Conservation (phyloP, 441 rosid species). For the Erodium moschatum region DNA sequence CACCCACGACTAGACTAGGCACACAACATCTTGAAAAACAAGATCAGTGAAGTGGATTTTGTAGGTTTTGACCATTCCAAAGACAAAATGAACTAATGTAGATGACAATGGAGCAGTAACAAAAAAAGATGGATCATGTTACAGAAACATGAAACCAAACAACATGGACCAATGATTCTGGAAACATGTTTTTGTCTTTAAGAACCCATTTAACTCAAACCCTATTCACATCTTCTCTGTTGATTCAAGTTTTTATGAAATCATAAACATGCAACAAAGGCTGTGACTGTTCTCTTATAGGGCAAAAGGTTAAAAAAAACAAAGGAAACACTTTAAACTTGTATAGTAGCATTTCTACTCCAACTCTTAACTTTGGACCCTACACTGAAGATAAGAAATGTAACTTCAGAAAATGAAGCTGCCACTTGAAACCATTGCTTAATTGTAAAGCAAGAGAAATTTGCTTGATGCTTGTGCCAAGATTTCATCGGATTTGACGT, state of each 20-base stretch:
- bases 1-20: too few species aligned
- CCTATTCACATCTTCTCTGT: neutral
- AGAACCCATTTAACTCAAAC: neutral
- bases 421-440: neutral
- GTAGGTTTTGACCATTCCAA: neutral
- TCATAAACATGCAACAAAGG: neutral
- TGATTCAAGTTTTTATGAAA: constrained; percentile 1
- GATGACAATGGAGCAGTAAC: neutral
- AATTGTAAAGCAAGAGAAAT: constrained; percentile 1
- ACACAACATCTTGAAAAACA: too few species aligned
- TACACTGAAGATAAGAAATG: neutral
- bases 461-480: neutral
- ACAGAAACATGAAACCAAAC: constrained; percentile 1
- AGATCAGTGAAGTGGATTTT: too few species aligned
- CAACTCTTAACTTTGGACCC: neutral
- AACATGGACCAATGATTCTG: constrained; percentile 2
- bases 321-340: neutral
- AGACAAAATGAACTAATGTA: neutral
- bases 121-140: neutral
- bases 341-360: constrained; percentile 2
- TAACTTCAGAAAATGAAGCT: constrained; percentile 7
- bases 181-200: constrained; percentile 4
- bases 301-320: neutral
- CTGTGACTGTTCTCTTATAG: constrained; percentile 1
- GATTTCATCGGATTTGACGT: too few species aligned